Evolutionary conservation across 1,284 basidiomycete genomes (phyloP).

Genomic region (Leccinum pachyderme): DNA sequence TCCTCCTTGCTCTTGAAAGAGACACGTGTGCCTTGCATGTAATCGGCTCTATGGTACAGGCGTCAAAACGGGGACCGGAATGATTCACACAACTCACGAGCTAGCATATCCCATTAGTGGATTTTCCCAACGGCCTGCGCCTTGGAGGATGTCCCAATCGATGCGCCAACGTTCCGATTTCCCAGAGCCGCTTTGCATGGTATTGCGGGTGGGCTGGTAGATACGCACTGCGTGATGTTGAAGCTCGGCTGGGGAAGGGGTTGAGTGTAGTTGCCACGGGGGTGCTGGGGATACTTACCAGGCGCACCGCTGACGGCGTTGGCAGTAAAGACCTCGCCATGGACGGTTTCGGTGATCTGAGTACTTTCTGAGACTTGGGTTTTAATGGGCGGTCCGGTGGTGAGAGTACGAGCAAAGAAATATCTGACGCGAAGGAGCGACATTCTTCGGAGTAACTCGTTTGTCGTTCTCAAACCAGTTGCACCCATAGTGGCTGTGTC

Average conservation of each 20-base stretch:
- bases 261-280: too few relatives aligned
- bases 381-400: conserved; percentile 20
- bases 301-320: conserved; percentile 80
- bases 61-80: neutral
- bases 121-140: conserved; percentile 95
- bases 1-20: conserved; percentile 90
- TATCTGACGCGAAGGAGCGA: conserved; percentile 43
- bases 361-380: conserved; percentile 26
- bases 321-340: conserved; percentile 66
- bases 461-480: conserved; percentile 5
- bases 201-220: conserved; percentile 91
- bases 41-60: conserved; percentile 79
- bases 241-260: conserved; percentile 63
- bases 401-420: conserved; percentile 21
- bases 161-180: conserved; percentile 91
- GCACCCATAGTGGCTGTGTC: conserved; percentile 24
- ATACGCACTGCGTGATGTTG: conserved; percentile 88
- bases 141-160: conserved; percentile 91
- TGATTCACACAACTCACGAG: conserved; percentile 58
- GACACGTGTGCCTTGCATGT: conserved; percentile 87
- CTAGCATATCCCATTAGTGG: conserved; percentile 98
- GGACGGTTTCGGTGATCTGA: conserved; percentile 36
- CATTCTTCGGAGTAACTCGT: conserved; percentile 28
- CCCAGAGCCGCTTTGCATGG: conserved; percentile 90
- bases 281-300: conserved; percentile 41